Conservation (phyloP, 2,329 filamentous ascomycete genomes). For the Paramyrothecium sp. region DNA sequence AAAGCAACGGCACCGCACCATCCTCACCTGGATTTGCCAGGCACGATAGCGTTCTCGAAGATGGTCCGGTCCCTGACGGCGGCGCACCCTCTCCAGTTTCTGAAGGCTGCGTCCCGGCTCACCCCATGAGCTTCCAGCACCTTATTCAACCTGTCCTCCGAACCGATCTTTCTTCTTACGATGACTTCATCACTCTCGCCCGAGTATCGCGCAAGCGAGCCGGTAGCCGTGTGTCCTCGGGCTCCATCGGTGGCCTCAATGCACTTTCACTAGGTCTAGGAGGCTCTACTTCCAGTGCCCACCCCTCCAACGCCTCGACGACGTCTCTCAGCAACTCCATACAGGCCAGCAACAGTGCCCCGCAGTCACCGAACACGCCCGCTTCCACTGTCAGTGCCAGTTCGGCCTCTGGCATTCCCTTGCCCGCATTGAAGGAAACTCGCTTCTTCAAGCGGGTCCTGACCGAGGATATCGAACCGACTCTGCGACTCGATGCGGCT, state of each 20-base stretch:
- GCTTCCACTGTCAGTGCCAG: constrained; percentile 49
- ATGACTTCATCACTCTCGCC: constrained; percentile 80
- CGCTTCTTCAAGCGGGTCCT: constrained; percentile 92
- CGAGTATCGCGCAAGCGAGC: constrained; percentile 62
- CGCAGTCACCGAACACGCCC: constrained; percentile 57
- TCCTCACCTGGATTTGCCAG: constrained; percentile 77
- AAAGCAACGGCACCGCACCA: constrained; percentile 69
- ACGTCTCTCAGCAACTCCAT: constrained; percentile 53
- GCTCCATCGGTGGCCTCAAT: constrained; percentile 56
- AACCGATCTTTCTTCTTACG: constrained; percentile 75
- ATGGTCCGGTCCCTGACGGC: constrained; percentile 27
- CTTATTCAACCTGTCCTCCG: constrained; percentile 81
- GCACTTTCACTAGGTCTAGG: constrained; percentile 44
- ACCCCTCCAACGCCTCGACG: constrained; percentile 58
- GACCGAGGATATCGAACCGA: constrained; percentile 91
- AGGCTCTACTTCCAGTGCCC: constrained; percentile 43
- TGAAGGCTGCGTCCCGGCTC: constrained; percentile 50
- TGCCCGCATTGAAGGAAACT: constrained; percentile 77
- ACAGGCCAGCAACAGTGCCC: constrained; percentile 49
- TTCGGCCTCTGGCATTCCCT: constrained; percentile 31
- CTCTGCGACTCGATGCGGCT: constrained; percentile 82
- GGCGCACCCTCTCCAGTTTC: constrained; percentile 33
- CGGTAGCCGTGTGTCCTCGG: constrained; percentile 67
- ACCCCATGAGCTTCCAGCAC: constrained; percentile 74
- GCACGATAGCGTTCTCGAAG: constrained; percentile 58